Conservation (phyloP, 106 monocot species). For the Allium cepa region DNA sequence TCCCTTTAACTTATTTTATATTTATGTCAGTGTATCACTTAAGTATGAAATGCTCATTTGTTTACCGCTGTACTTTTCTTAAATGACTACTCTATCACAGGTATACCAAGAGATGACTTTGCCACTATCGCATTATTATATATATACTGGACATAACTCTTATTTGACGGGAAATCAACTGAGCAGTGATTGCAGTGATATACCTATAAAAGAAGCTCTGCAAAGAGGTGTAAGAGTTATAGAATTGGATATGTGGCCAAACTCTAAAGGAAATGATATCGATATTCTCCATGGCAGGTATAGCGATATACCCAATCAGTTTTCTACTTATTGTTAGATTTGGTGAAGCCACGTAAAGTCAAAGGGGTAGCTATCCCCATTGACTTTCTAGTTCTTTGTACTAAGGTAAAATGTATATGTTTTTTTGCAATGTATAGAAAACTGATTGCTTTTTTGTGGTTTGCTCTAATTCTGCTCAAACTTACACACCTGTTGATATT, state of each 20-base stretch:
- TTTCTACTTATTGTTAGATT: not conserved
- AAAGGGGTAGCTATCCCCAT: no score
- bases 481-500: no score
- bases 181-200: slow-evolving; percentile 55
- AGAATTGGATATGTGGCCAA: slow-evolving; percentile 78
- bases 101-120: slow-evolving; percentile 64
- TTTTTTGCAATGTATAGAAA: no score
- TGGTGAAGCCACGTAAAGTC: not conserved
- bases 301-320: not conserved
- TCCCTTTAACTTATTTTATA: no score
- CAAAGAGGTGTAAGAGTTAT: slow-evolving; percentile 59
- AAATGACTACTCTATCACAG: slow-evolving; percentile 11
- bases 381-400: no score
- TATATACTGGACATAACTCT: slow-evolving; percentile 52
- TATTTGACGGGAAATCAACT: slow-evolving; percentile 62
- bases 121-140: slow-evolving; percentile 54
- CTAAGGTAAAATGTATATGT: not conserved
- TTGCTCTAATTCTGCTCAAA: no score
- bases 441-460: no score
- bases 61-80: no score
- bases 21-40: no score
- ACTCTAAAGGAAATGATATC: slow-evolving; percentile 47
- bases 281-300: slow-evolving; percentile 61
- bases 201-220: slow-evolving; percentile 52
- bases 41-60: no score